Conservation (phyloP, 1,139 yeast genomes). For the Candida albicans region DNA sequence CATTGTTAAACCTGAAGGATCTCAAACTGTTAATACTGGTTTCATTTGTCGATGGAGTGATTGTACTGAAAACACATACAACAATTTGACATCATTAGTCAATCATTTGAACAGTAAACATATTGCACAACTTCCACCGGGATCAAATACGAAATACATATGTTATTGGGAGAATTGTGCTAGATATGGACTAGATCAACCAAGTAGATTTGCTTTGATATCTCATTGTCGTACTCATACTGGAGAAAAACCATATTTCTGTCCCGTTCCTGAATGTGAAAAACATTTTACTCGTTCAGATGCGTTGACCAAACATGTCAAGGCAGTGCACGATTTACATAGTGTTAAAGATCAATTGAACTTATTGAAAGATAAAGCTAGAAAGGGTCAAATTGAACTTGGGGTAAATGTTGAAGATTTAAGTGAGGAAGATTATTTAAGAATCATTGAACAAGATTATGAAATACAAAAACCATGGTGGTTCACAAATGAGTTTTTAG, state of each 20-base stretch:
- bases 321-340: constrained; percentile 59
- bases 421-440: constrained; percentile 14
- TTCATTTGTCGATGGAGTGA: constrained; percentile 37
- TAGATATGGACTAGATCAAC: constrained; percentile 54
- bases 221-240: constrained; percentile 68
- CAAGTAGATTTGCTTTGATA: constrained; percentile 58
- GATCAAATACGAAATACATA: constrained; percentile 39
- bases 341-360: constrained; percentile 36
- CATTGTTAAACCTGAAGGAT: too few species aligned
- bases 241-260: constrained; percentile 66
- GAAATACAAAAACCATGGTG: constrained; percentile 46
- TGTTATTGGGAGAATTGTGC: constrained; percentile 68
- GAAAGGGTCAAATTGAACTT: constrained; percentile 16
- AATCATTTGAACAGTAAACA: constrained; percentile 34
- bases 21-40: constrained; percentile 11
- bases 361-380: constrained; percentile 24
- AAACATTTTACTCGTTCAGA: constrained; percentile 59
- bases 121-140: constrained; percentile 16
- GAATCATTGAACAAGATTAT: constrained; percentile 34
- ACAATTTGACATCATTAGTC: constrained; percentile 29
- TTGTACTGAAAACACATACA: constrained; percentile 24
- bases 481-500: constrained; percentile 35
- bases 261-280: constrained; percentile 71
- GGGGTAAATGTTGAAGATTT: constrained; percentile 18
- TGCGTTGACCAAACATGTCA: constrained; percentile 63